Evolutionary conservation across 108 stramenopile genomes (phyloP).

Genomic region (Thalassiosira profunda): DNA sequence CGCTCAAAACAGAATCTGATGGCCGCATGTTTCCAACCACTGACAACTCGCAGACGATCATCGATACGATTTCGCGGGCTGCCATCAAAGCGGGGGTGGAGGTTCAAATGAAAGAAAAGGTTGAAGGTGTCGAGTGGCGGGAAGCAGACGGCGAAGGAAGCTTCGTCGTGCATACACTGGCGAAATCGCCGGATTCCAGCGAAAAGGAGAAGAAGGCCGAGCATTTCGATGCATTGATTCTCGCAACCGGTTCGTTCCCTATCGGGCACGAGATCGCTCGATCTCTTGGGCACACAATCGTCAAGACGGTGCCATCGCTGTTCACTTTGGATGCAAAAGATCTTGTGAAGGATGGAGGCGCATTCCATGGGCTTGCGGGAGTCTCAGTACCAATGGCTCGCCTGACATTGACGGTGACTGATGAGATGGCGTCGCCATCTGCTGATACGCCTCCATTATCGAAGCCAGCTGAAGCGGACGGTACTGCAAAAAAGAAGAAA

Average conservation of each 20-base stretch:
- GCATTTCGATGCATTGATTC: constrained; percentile 75
- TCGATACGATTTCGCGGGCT: constrained; percentile 72
- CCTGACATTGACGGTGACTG: constrained; percentile 48
- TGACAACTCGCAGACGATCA: constrained; percentile 91
- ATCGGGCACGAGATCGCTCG: constrained; percentile 86
- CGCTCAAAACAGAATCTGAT: constrained; percentile 92
- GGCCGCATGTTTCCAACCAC: constrained; percentile 96
- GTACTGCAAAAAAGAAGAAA: constrained; percentile 22
- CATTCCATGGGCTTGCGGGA: constrained; percentile 78
- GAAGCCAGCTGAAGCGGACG: not conserved
- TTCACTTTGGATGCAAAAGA: constrained; percentile 90
- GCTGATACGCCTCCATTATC: not conserved
- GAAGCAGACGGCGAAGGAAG: constrained; percentile 12
- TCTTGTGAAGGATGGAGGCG: constrained; percentile 61
- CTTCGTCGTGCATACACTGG: constrained; percentile 29
- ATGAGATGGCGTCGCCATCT: constrained; percentile 20
- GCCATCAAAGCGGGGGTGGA: constrained; percentile 72
- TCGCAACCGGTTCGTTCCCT: constrained; percentile 94
- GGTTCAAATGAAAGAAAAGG: constrained; percentile 54
- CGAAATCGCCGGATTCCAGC: constrained; percentile 18
- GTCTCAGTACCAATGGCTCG: constrained; percentile 70
- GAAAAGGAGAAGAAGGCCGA: constrained; percentile 38
- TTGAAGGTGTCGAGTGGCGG: constrained; percentile 26
- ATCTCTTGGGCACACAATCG: constrained; percentile 79
- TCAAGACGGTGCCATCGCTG: constrained; percentile 87